These are phyloP conservation scores for Lentinula edodes DNA, from an alignment of 768 basidiomycete species.

Conservation along the genomic window DNA sequence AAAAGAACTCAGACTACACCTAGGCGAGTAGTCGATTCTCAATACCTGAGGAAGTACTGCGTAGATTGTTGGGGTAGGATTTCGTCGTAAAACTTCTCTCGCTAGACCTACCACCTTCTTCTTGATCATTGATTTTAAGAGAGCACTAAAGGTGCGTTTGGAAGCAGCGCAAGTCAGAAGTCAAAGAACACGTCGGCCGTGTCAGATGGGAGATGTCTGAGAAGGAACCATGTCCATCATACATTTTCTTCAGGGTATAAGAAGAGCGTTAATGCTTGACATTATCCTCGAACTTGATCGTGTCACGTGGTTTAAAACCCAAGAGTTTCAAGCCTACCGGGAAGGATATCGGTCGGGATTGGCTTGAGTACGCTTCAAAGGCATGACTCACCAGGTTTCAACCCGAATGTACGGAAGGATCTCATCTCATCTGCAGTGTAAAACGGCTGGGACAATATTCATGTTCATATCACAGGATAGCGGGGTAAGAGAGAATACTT, in stretches of 20 bases:
- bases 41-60: constrained; percentile 81
- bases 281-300: constrained; percentile 82
- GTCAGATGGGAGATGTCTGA: too few species aligned
- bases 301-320: constrained; percentile 75
- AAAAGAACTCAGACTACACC: background rate
- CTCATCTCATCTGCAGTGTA: constrained; percentile 81
- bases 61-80: constrained; percentile 74
- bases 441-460: constrained; percentile 50
- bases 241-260: constrained; percentile 91
- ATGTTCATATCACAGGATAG: constrained; percentile 3
- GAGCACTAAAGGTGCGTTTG: constrained; percentile 85
- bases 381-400: constrained; percentile 62
- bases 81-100: constrained; percentile 61
- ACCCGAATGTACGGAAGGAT: constrained; percentile 75
- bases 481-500: constrained; percentile 12
- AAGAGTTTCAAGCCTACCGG: constrained; percentile 88
- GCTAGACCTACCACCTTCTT: constrained; percentile 83
- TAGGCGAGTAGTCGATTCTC: background rate
- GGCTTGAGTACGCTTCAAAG: background rate
- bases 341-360: background rate
- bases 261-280: constrained; percentile 87
- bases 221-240: constrained; percentile 15
- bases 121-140: constrained; percentile 76
- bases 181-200: too few species aligned
- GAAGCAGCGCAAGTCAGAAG: constrained; percentile 81